Percentiles rank a stretch among this genome's conserved stretches.
These are phyloP conservation scores for Sungouiella thailandica DNA, from an alignment of 805 yeast species.

Conservation along the genomic window DNA sequence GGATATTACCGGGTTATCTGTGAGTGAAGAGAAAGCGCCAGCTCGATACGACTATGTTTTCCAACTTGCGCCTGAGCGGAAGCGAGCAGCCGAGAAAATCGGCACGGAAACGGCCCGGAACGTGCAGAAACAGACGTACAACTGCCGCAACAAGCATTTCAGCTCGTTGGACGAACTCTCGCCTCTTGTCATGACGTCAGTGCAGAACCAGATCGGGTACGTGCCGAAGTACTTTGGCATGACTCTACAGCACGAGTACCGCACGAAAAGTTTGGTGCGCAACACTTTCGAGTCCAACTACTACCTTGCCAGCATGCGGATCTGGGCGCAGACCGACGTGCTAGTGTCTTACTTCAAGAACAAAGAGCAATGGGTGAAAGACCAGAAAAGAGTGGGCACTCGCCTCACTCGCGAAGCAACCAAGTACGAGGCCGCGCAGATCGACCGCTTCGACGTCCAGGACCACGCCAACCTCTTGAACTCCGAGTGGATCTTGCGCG, in stretches of 20 bases:
- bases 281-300: conserved; percentile 12
- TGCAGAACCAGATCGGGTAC: conserved; percentile 16
- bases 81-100: not conserved
- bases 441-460: conserved; percentile 15
- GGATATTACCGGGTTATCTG: conserved; percentile 48
- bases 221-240: conserved; percentile 22
- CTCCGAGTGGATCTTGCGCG: conserved; percentile 18
- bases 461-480: conserved; percentile 17
- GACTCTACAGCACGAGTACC: conserved; percentile 23
- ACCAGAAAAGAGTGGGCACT: conserved; percentile 1
- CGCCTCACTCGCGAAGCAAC: no score
- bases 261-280: conserved; percentile 17
- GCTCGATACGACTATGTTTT: conserved; percentile 14
- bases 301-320: conserved; percentile 19
- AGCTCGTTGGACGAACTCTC: conserved; percentile 17
- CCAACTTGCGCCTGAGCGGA: conserved; percentile 2
- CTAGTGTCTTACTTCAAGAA: conserved; percentile 8
- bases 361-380: conserved; percentile 1
- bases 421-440: conserved; percentile 11
- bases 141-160: conserved; percentile 34
- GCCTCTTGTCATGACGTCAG: conserved; percentile 6
- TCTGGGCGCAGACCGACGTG: conserved; percentile 10
- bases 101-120: conserved; percentile 15
- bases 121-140: conserved; percentile 17
- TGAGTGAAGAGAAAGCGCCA: conserved; percentile 18